Evolutionary conservation across 2,329 filamentous ascomycete genomes (phyloP).

Genomic region (Diplocarpon rosae): DNA sequence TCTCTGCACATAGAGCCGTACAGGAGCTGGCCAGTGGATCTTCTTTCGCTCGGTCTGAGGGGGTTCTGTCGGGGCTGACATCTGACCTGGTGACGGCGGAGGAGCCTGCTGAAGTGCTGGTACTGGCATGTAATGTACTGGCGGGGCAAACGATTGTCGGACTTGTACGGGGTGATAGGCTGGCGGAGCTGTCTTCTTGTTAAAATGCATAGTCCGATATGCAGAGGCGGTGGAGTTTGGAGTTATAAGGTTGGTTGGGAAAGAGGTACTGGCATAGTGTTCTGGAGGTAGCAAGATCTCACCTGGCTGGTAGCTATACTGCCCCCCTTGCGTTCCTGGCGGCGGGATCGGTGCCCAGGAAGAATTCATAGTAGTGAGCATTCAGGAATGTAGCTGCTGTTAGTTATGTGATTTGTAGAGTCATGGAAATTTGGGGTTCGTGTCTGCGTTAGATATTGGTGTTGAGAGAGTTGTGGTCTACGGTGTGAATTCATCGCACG

Average conservation of each 20-base stretch:
- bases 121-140: slow-evolving; percentile 27
- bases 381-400: slow-evolving; percentile 17
- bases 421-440: no score
- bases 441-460: no score
- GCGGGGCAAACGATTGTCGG: slow-evolving; percentile 29
- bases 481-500: no score
- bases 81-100: slow-evolving; percentile 14
- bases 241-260: neutral
- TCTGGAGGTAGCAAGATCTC: slow-evolving; percentile 11
- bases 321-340: slow-evolving; percentile 29
- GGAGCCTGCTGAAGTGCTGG: slow-evolving; percentile 28
- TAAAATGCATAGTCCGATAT: slow-evolving; percentile 18
- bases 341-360: slow-evolving; percentile 27
- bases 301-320: slow-evolving; percentile 24
- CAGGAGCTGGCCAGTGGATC: slow-evolving; percentile 70
- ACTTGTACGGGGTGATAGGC: slow-evolving; percentile 36
- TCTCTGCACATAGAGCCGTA: slow-evolving; percentile 79
- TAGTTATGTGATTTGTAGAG: slow-evolving; percentile 14
- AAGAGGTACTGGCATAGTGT: neutral
- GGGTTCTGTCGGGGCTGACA: slow-evolving; percentile 22
- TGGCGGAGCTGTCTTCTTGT: slow-evolving; percentile 27
- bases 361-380: slow-evolving; percentile 24
- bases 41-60: slow-evolving; percentile 35
- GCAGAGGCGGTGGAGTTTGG: neutral
- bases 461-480: neutral